These are phyloP conservation scores for Gossypium bickii DNA, from an alignment of 345 rosid species.

Conservation along the genomic window DNA sequence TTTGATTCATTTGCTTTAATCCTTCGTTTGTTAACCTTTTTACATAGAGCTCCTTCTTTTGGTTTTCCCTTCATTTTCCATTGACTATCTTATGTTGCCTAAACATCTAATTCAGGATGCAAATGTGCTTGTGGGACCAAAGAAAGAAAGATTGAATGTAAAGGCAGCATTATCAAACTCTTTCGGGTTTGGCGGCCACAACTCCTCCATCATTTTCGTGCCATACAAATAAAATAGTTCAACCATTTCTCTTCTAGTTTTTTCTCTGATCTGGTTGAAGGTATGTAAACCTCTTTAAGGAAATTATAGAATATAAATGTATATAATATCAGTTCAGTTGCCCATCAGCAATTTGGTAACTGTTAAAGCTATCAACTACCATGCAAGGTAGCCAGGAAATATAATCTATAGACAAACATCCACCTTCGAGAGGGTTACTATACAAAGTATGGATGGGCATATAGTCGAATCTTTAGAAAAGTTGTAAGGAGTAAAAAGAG, in stretches of 20 bases:
- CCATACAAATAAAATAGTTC: constrained; percentile 58
- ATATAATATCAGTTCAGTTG: not conserved
- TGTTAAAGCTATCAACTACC: not conserved
- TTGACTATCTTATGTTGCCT: not conserved
- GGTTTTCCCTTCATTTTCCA: not conserved
- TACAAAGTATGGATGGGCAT: not conserved
- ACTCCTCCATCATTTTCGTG: constrained; percentile 90
- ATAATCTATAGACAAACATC: not conserved
- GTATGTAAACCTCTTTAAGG: not conserved
- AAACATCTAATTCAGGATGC: constrained; percentile 48
- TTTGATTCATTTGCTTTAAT: too few species aligned
- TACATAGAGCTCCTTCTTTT: not conserved
- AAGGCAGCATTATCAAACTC: constrained; percentile 89
- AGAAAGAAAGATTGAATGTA: constrained; percentile 75
- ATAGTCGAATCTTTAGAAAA: not conserved
- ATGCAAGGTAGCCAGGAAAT: not conserved
- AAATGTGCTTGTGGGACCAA: constrained; percentile 64
- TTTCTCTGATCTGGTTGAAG: constrained; percentile 9
- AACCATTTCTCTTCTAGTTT: constrained; percentile 4
- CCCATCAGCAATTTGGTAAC: not conserved
- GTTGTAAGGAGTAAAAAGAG: not conserved
- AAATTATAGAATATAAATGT: not conserved
- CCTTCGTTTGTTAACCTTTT: too few species aligned
- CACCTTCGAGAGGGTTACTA: not conserved
- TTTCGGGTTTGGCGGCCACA: constrained; percentile 95